Evolutionary conservation across 2,329 filamentous ascomycete species (phyloP).

Genomic region (Neofusicoccum cordaticola): DNA sequence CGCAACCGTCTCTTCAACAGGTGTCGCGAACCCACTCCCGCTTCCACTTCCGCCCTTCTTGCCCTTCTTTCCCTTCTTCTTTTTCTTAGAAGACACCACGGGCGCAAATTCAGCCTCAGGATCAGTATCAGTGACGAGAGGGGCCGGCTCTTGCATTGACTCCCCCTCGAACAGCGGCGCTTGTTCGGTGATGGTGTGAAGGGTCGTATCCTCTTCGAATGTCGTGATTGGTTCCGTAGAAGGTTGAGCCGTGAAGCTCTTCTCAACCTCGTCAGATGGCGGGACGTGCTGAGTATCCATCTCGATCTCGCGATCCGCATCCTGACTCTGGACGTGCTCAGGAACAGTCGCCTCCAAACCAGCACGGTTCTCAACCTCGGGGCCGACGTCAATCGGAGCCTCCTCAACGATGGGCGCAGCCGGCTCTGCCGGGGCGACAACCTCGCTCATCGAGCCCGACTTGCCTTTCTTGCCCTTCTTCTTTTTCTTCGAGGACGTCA

Average conservation of each 20-base stretch:
- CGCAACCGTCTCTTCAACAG: neutral
- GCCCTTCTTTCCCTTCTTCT: constrained; percentile 24
- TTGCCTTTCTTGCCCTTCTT: constrained; percentile 26
- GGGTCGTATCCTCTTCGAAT: neutral
- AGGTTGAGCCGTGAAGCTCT: neutral
- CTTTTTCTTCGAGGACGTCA: neutral
- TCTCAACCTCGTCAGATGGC: no score
- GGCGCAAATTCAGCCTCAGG: neutral
- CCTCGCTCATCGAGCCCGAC: neutral
- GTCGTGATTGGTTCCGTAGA: neutral
- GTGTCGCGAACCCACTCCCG: neutral
- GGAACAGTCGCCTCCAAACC: no score
- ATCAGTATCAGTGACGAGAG: neutral
- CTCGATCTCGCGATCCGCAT: no score
- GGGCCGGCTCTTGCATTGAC: neutral
- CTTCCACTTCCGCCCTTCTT: constrained; percentile 23
- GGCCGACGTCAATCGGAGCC: no score
- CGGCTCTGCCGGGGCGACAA: no score
- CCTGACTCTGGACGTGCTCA: no score
- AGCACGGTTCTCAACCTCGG: no score
- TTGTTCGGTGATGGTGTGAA: neutral
- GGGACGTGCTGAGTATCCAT: no score
- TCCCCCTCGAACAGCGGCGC: neutral
- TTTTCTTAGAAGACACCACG: neutral
- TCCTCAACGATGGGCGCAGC: no score